Conservation (phyloP, 2,329 filamentous ascomycete species). For the Penicillium sp. region DNA sequence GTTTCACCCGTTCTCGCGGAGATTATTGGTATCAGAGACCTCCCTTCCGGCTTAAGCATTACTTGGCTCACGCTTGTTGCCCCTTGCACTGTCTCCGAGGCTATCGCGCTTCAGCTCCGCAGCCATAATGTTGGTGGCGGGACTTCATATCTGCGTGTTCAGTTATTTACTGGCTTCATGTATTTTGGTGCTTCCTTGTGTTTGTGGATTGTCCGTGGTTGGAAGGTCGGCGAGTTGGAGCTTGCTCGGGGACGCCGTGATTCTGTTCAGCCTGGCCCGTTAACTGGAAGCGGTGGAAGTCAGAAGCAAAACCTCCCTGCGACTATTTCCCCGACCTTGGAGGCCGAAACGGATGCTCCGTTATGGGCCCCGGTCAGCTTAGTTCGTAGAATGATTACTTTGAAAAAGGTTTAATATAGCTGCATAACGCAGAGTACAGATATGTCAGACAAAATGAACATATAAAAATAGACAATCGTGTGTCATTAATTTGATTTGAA, state of each 20-base stretch:
- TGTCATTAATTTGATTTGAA: slow-evolving; percentile 6
- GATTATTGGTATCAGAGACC: slow-evolving; percentile 58
- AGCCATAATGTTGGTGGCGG: slow-evolving; percentile 31
- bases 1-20: slow-evolving; percentile 60
- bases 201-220: slow-evolving; percentile 41
- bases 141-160: slow-evolving; percentile 40
- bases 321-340: neutral
- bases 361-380: slow-evolving; percentile 31
- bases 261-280: slow-evolving; percentile 5
- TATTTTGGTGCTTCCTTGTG: slow-evolving; percentile 57
- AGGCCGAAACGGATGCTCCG: slow-evolving; percentile 2
- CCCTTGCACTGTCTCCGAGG: slow-evolving; percentile 48
- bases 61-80: slow-evolving; percentile 60
- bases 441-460: neutral
- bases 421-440: neutral
- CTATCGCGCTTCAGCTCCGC: slow-evolving; percentile 60
- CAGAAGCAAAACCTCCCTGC: slow-evolving; percentile 14
- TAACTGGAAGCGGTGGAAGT: slow-evolving; percentile 15
- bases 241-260: slow-evolving; percentile 9
- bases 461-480: neutral
- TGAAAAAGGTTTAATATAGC: slow-evolving; percentile 27
- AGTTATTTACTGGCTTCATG: slow-evolving; percentile 60
- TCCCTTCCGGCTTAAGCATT: slow-evolving; percentile 57
- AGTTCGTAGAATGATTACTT: slow-evolving; percentile 31
- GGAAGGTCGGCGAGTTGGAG: slow-evolving; percentile 40